A percentile compares a stretch with the other conserved stretches of the same genome.
phyloP scores from a whole-genome alignment of 495 filamentous ascomycete genomes.

The Neurospora sp. region DNA sequence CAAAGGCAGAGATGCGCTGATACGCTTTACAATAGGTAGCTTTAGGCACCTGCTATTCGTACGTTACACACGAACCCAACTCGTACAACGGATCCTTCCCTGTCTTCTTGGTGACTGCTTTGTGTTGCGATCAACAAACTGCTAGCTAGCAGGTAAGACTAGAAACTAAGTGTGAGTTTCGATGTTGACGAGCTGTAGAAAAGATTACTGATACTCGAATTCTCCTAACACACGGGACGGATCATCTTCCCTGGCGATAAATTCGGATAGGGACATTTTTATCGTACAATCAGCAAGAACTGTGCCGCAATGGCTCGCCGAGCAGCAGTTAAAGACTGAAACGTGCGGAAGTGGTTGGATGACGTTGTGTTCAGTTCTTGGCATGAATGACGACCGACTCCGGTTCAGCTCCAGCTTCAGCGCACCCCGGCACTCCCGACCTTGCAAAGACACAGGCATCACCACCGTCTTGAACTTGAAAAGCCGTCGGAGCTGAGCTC shows the following conservation, averaged over 20 bases:
- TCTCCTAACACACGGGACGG: background rate
- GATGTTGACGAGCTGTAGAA: background rate
- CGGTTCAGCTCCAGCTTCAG: background rate
- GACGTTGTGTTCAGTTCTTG: background rate
- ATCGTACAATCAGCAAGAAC: background rate
- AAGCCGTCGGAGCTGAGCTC: background rate
- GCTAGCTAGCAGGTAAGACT: no score
- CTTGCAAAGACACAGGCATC: background rate
- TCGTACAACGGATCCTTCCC: no score
- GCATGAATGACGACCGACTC: background rate
- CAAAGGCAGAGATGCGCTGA: no score
- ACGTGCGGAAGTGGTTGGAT: background rate
- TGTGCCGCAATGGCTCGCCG: background rate
- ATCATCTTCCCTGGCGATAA: background rate
- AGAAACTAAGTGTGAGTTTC: background rate
- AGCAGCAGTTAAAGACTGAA: background rate
- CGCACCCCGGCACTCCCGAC: background rate
- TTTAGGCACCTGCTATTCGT: no score
- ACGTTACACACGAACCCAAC: no score
- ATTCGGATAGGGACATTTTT: background rate
- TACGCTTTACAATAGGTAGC: no score
- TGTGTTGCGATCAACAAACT: no score
- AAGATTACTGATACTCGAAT: background rate
- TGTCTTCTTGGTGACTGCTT: no score
- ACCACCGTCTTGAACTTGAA: background rate